Evolutionary conservation across 2,329 filamentous ascomycete species (phyloP).

Genomic region (Sporothrix sp.): DNA sequence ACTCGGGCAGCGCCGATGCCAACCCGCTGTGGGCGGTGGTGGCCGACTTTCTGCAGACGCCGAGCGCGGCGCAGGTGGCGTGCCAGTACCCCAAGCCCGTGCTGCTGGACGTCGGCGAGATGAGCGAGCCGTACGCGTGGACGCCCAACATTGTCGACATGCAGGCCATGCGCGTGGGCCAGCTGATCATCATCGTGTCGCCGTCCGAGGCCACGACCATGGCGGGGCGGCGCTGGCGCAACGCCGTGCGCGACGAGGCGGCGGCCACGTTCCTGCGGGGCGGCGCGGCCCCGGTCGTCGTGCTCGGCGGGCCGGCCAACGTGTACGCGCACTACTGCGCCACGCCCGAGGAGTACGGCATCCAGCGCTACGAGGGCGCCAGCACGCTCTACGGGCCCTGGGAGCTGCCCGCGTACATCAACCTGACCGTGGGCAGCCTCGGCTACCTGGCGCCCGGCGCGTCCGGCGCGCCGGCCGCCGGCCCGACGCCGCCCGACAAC

Average conservation of each 20-base stretch:
- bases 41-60: slow-evolving; percentile 58
- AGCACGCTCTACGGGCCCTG: slow-evolving; percentile 80
- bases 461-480: slow-evolving; percentile 37
- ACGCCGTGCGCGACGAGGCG: slow-evolving; percentile 50
- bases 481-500: slow-evolving; percentile 67
- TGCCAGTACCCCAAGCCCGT: slow-evolving; percentile 80
- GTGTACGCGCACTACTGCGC: slow-evolving; percentile 78
- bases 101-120: slow-evolving; percentile 75
- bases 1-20: slow-evolving; percentile 55
- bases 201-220: slow-evolving; percentile 87
- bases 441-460: slow-evolving; percentile 49
- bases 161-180: slow-evolving; percentile 72
- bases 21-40: slow-evolving; percentile 74
- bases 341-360: slow-evolving; percentile 67
- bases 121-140: slow-evolving; percentile 69
- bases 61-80: slow-evolving; percentile 55
- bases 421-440: slow-evolving; percentile 66
- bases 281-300: slow-evolving; percentile 54
- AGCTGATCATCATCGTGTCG: slow-evolving; percentile 74
- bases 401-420: slow-evolving; percentile 78
- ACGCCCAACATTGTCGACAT: slow-evolving; percentile 82
- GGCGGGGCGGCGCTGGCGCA: slow-evolving; percentile 78
- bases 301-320: slow-evolving; percentile 82
- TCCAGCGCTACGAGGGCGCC: slow-evolving; percentile 78
- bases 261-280: slow-evolving; percentile 28